Evolutionary conservation across 495 filamentous ascomycete species (phyloP).

Genomic region (Entonaema liquescens): DNA sequence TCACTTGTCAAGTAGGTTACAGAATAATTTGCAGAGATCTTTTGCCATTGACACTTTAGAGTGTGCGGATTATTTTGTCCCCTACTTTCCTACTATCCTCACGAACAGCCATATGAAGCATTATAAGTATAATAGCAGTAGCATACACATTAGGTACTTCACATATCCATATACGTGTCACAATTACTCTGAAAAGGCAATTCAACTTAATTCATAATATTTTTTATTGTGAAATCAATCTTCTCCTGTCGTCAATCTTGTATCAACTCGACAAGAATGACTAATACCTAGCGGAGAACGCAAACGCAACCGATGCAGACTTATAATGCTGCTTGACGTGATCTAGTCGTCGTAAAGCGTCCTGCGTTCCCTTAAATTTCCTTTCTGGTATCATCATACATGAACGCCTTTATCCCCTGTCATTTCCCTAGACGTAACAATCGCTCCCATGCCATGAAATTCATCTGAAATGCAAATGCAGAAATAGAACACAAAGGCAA

Average conservation of each 20-base stretch:
- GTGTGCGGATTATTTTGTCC: too few species aligned
- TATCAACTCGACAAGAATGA: not conserved
- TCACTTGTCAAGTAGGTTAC: too few species aligned
- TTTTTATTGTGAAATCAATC: constrained; percentile 16
- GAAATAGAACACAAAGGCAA: constrained; percentile 15
- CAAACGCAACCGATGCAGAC: constrained; percentile 25
- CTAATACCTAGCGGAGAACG: constrained; percentile 16
- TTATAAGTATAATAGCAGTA: too few species aligned
- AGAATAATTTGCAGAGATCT: too few species aligned
- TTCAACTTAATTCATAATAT: not conserved
- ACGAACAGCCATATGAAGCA: not conserved
- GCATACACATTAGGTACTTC: too few species aligned
- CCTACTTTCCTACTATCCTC: too few species aligned
- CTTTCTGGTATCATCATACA: constrained; percentile 34
- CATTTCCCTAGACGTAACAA: constrained; percentile 29
- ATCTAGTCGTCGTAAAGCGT: constrained; percentile 28
- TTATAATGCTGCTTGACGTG: constrained; percentile 15
- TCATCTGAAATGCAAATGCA: constrained; percentile 40
- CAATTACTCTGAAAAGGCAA: not conserved
- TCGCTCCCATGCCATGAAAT: constrained; percentile 44
- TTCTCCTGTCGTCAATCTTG: not conserved
- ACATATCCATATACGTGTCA: not conserved
- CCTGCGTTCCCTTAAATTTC: constrained; percentile 31
- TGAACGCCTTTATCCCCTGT: constrained; percentile 35
- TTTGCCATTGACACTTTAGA: too few species aligned